A percentile compares a stretch with the other conserved stretches of the same genome.
Conservation (phyloP, 2,329 filamentous ascomycete species). For the Pseudocercospora macadamiae region DNA sequence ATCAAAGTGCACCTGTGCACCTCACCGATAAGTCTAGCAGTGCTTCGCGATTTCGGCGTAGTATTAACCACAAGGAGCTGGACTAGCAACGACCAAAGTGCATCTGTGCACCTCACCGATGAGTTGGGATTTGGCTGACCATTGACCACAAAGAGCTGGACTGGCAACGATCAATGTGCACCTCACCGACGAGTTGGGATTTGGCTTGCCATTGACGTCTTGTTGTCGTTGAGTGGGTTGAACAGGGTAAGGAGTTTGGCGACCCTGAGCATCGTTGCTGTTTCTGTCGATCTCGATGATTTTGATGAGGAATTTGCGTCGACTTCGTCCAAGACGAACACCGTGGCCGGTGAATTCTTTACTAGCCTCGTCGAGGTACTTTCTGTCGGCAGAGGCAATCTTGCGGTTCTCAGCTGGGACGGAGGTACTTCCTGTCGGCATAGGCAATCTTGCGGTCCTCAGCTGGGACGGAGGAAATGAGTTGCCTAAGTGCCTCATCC, state of each 20-base stretch:
- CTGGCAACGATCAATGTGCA: conserved; percentile 54
- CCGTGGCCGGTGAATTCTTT: conserved; percentile 46
- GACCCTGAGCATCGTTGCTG: conserved; percentile 81
- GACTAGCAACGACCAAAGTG: conserved; percentile 49
- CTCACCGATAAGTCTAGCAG: conserved; percentile 23
- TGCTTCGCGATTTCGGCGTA: conserved; percentile 34
- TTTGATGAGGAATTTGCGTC: conserved; percentile 89
- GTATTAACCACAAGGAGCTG: conserved; percentile 47
- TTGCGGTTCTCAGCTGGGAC: conserved; percentile 42
- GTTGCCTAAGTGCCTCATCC: conserved; percentile 41
- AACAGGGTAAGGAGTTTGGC: conserved; percentile 77
- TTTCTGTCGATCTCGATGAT: conserved; percentile 89
- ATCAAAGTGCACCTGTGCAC: conserved; percentile 69
- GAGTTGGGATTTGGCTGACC: conserved; percentile 30
- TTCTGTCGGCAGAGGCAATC: conserved; percentile 41
- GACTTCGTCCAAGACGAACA: too few relatives aligned
- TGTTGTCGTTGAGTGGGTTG: conserved; percentile 77
- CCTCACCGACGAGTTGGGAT: conserved; percentile 61
- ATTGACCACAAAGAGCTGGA: conserved; percentile 62
- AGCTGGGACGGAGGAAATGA: conserved; percentile 45
- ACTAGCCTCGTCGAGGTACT: conserved; percentile 42
- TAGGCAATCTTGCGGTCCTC: conserved; percentile 39
- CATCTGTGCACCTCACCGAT: conserved; percentile 66
- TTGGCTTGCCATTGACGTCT: conserved; percentile 66
- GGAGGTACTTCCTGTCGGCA: conserved; percentile 43